Base-by-base conservation (phyloP, 2,329 filamentous ascomycete species). In the Pestalotiopsis sp. region DNA sequence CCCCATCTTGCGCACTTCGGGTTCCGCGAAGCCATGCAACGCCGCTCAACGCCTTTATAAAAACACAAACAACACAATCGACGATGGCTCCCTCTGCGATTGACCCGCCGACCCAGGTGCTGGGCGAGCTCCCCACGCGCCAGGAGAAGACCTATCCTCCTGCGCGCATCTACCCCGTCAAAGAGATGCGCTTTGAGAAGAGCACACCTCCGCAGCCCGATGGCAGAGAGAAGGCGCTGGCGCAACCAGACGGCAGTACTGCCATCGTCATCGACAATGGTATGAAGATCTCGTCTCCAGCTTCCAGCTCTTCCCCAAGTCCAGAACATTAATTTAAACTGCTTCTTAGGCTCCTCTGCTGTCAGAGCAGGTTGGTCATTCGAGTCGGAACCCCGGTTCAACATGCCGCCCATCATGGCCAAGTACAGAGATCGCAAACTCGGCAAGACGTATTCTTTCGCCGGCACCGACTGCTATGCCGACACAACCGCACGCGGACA, bases 241-340 rank as follows among this genome's bases (percentile, higher is more conserved):
- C 88, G 68, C 79, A 78, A 25, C 82, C 86, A 23, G 80, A 85
- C 17, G 86, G 83, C 68, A 83, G 84, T 60, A 92, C 91, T 65
- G 93, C 94, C 65, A 98, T 99, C 76, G 93, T 99, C 71, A 98
- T 99, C 78, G 96, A 99, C 83, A 98, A 98, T 92, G 96, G 95
- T 97, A 83, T 70, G 81, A 61, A 23, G 58, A 59, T 61, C n/a
- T 6, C 45, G 25, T 38, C 13, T 38, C 7, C 38, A 40, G 11
- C 23, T 41, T 12, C 14, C 60, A 40, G n/a, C 2, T 13, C 2
- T 25, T 49, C 65, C 69, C 73, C 63, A 73, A 72, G 63, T 11
- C 25, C 11, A 6, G 17, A 61, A 65, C 67, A 31, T 72, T 73
- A 70, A 74, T 58, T 49, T 63, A 27, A 60, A 23, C 27, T 63